These are phyloP conservation scores for Colletotrichum destructivum DNA, from an alignment of 2,329 filamentous ascomycete genomes.

Conservation along the genomic window DNA sequence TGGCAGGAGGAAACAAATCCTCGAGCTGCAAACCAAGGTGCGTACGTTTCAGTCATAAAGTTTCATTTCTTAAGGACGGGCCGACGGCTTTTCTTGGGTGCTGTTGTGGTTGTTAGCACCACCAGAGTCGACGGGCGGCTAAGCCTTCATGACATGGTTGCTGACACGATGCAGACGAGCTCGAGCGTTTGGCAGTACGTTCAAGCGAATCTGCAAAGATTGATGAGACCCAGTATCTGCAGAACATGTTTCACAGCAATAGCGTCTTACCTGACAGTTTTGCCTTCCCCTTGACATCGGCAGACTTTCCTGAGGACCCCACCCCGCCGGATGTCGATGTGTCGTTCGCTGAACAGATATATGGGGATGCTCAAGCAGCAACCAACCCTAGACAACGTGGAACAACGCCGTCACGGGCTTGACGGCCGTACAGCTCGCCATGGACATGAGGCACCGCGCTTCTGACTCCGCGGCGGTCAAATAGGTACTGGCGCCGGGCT, in stretches of 20 bases:
- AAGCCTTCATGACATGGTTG: conserved; percentile 35
- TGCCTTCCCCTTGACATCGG: not conserved
- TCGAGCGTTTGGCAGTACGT: conserved; percentile 37
- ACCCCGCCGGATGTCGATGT: conserved; percentile 30
- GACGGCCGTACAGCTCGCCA: conserved; percentile 78
- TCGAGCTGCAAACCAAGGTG: conserved; percentile 46
- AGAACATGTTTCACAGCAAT: conserved; percentile 43
- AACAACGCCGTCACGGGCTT: conserved; percentile 79
- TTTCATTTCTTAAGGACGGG: not conserved
- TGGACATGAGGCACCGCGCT: conserved; percentile 68
- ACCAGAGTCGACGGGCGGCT: not conserved
- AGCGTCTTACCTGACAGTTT: conserved; percentile 16
- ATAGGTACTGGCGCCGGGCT: conserved; percentile 39
- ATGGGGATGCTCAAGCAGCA: conserved; percentile 50
- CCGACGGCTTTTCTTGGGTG: not conserved
- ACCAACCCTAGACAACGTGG: conserved; percentile 46
- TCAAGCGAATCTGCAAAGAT: conserved; percentile 26
- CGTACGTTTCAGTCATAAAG: not conserved
- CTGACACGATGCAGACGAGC: conserved; percentile 36
- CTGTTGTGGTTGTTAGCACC: not conserved
- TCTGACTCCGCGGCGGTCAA: conserved; percentile 46
- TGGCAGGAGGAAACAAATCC: conserved; percentile 46
- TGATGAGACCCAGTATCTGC: conserved; percentile 17
- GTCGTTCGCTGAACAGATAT: conserved; percentile 42
- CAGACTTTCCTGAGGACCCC: not conserved